A percentile compares a stretch with the other conserved stretches of the same genome.
Conservation (phyloP, 108 stramenopile genomes). For the Discostella stelligeroides region DNA sequence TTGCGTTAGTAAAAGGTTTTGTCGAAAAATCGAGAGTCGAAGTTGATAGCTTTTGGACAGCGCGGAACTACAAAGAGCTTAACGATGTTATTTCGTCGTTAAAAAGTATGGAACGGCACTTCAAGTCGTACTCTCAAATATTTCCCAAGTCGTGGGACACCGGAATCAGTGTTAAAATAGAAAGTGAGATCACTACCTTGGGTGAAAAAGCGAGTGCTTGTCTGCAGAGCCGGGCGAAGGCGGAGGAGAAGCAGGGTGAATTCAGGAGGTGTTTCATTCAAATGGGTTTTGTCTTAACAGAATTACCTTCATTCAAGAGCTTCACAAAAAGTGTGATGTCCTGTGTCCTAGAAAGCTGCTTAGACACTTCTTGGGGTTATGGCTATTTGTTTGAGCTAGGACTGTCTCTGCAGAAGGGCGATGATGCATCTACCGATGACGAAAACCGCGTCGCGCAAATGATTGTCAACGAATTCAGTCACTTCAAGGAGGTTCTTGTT, state of each 20-base stretch:
- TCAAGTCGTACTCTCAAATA: constrained; percentile 51
- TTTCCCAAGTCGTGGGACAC: constrained; percentile 59
- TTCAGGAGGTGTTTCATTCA: constrained; percentile 61
- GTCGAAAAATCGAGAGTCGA: constrained; percentile 50
- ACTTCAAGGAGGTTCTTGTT: constrained; percentile 66
- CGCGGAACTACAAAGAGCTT: constrained; percentile 58
- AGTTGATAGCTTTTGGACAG: constrained; percentile 52
- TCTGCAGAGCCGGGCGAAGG: constrained; percentile 36
- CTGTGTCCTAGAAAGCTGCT: constrained; percentile 52
- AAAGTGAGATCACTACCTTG: constrained; percentile 49
- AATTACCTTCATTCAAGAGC: constrained; percentile 52
- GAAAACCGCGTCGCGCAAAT: too few species aligned
- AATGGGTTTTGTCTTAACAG: constrained; percentile 64
- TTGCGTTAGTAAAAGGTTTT: constrained; percentile 40
- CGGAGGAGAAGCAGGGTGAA: constrained; percentile 48
- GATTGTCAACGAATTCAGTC: constrained; percentile 58
- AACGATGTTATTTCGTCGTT: too few species aligned
- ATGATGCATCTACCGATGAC: constrained; percentile 40
- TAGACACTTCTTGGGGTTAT: too few species aligned
- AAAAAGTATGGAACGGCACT: constrained; percentile 53
- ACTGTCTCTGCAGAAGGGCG: constrained; percentile 52
- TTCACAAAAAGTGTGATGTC: constrained; percentile 56
- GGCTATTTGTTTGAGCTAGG: constrained; percentile 68
- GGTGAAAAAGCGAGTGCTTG: constrained; percentile 42
- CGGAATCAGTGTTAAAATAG: constrained; percentile 49